A percentile compares a stretch with the other conserved stretches of the same genome.
phyloP scores from a whole-genome alignment of 208 protist genomes.

The Trypanosoma scelopori region DNA sequence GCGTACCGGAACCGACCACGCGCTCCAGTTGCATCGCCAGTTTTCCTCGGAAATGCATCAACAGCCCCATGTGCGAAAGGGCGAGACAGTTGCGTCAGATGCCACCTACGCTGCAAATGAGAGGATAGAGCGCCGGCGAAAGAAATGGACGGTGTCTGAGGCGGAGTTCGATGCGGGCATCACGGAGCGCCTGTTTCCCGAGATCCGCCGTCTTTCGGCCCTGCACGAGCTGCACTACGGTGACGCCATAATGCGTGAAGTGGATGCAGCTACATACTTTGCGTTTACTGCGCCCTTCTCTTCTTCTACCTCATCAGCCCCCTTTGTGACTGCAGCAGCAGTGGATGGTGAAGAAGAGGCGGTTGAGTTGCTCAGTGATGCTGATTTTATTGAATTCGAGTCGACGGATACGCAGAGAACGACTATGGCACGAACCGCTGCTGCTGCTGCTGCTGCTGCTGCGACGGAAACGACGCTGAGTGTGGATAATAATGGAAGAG shows the following conservation, averaged over 20 bases:
- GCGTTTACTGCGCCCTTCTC: neutral
- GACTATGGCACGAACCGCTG: neutral
- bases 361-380: constrained; percentile 12
- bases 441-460: neutral
- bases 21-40: constrained; percentile 16
- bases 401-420: neutral
- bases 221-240: constrained; percentile 87
- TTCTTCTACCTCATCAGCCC: neutral
- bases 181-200: constrained; percentile 76
- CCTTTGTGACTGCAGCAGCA: neutral
- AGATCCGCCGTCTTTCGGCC: constrained; percentile 63
- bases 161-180: constrained; percentile 74
- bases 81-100: constrained; percentile 18
- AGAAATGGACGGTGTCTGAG: constrained; percentile 60
- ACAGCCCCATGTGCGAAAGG: neutral
- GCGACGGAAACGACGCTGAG: no score
- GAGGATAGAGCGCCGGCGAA: constrained; percentile 72
- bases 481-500: neutral
- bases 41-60: constrained; percentile 9
- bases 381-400: constrained; percentile 27
- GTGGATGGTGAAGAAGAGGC: constrained; percentile 6
- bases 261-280: constrained; percentile 67
- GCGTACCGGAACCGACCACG: neutral
- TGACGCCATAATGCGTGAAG: constrained; percentile 71
- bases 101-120: constrained; percentile 27